Percentiles rank a stretch among this genome's conserved stretches.
Conservation (phyloP, 1,284 basidiomycete genomes). For the Heterobasidion occidentale region DNA sequence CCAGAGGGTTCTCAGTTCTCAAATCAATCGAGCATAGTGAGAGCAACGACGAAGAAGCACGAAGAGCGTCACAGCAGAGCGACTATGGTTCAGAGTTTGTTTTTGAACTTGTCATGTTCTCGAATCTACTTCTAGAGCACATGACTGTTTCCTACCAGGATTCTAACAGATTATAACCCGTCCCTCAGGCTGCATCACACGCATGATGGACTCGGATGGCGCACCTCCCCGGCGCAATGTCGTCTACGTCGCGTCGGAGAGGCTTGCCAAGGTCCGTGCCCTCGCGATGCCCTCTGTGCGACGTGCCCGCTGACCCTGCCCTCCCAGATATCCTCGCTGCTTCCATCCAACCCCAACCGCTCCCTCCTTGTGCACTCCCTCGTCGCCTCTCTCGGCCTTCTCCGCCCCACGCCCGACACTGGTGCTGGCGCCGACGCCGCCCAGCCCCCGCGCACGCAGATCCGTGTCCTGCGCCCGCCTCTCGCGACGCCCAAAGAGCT, state of each 20-base stretch:
- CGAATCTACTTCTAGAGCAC: too few species aligned
- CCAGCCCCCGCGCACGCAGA: background rate
- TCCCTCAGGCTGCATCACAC: too few species aligned
- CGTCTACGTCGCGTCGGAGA: background rate
- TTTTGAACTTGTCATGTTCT: too few species aligned
- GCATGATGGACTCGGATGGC: background rate
- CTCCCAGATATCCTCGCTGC: conserved; percentile 49
- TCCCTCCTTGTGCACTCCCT: conserved; percentile 77
- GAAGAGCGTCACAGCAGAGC: too few species aligned
- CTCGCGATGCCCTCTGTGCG: too few species aligned
- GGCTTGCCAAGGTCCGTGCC: background rate
- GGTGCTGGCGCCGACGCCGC: conserved; percentile 2
- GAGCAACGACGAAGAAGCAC: too few species aligned
- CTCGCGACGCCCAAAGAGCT: conserved; percentile 46
- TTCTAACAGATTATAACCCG: too few species aligned
- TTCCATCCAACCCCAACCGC: conserved; percentile 81
- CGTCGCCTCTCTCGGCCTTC: conserved; percentile 48
- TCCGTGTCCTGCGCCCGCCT: conserved; percentile 44
- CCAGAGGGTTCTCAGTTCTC: too few species aligned
- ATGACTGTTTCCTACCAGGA: too few species aligned
- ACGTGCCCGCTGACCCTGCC: background rate
- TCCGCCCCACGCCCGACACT: conserved; percentile 24
- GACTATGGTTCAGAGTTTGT: too few species aligned
- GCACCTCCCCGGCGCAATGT: background rate
- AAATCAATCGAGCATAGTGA: too few species aligned